phyloP scores from a whole-genome alignment of 2,329 filamentous ascomycete genomes.

The Myriosclerotinia curreyana region DNA sequence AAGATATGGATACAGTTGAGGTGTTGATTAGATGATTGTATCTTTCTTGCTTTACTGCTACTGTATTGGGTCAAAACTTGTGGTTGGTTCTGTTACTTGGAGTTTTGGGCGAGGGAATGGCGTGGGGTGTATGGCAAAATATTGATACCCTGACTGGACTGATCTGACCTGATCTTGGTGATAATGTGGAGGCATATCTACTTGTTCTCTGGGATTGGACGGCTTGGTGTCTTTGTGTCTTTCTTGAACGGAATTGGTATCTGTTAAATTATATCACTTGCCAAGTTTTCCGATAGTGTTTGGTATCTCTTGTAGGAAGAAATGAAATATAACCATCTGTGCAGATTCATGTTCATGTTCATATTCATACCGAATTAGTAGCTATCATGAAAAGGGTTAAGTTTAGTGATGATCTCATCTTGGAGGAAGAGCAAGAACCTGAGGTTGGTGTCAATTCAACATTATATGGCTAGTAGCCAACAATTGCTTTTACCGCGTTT shows the following conservation, averaged over 20 bases:
- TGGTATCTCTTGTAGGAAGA: too few relatives aligned
- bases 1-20: slow-evolving; percentile 72
- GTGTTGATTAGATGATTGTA: slow-evolving; percentile 46
- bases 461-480: slow-evolving; percentile 4
- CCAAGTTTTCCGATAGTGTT: too few relatives aligned
- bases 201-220: neutral
- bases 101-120: neutral
- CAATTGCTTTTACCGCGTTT: neutral
- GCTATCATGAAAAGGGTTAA: too few relatives aligned
- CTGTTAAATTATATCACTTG: too few relatives aligned
- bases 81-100: neutral
- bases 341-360: too few relatives aligned
- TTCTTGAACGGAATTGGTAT: too few relatives aligned
- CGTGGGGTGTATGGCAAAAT: slow-evolving; percentile 1
- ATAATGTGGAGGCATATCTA: neutral
- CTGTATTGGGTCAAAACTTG: neutral
- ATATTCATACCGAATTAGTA: too few relatives aligned
- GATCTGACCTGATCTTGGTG: neutral
- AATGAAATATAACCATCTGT: too few relatives aligned
- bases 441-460: neutral
- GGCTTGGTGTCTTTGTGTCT: neutral
- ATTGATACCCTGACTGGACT: slow-evolving; percentile 10
- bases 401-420: neutral
- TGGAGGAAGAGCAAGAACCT: neutral
- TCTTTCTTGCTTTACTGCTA: neutral